These are phyloP conservation scores for Aspergillus haitiensis DNA, from an alignment of 495 filamentous ascomycete species.

Conservation along the genomic window DNA sequence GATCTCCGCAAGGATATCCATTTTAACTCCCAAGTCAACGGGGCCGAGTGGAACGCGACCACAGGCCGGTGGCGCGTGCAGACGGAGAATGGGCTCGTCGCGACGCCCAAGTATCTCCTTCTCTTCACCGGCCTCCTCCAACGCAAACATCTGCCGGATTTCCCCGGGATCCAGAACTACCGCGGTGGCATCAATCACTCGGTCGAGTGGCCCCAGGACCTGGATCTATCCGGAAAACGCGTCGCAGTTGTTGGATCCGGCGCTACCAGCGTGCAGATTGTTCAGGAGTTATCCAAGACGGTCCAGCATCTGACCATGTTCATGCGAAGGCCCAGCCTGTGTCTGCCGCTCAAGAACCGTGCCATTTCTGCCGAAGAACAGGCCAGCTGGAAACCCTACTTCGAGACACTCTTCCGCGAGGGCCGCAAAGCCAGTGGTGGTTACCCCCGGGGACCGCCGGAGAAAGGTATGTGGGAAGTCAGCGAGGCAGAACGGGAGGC, in stretches of 20 bases:
- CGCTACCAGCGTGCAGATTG: slow-evolving; percentile 29
- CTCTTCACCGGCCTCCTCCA: slow-evolving; percentile 25
- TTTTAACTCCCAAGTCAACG: slow-evolving; percentile 51
- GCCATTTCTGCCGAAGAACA: slow-evolving; percentile 39
- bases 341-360: slow-evolving; percentile 46
- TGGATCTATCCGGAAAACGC: slow-evolving; percentile 24
- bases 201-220: slow-evolving; percentile 22
- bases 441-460: slow-evolving; percentile 42
- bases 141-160: slow-evolving; percentile 25
- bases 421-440: slow-evolving; percentile 41
- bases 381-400: slow-evolving; percentile 46
- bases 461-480: slow-evolving; percentile 47
- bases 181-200: slow-evolving; percentile 23
- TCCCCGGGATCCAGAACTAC: slow-evolving; percentile 23
- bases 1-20: slow-evolving; percentile 50
- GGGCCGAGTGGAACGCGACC: slow-evolving; percentile 42
- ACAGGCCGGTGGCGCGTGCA: slow-evolving; percentile 30
- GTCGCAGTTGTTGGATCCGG: slow-evolving; percentile 33
- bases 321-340: slow-evolving; percentile 48
- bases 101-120: slow-evolving; percentile 32
- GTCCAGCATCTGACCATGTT: slow-evolving; percentile 43
- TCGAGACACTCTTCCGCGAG: slow-evolving; percentile 36
- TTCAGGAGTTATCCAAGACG: slow-evolving; percentile 31
- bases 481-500: slow-evolving; percentile 44
- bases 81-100: slow-evolving; percentile 17